Conservation (phyloP, 2,329 filamentous ascomycete genomes). For the Karstenula rhodostoma region DNA sequence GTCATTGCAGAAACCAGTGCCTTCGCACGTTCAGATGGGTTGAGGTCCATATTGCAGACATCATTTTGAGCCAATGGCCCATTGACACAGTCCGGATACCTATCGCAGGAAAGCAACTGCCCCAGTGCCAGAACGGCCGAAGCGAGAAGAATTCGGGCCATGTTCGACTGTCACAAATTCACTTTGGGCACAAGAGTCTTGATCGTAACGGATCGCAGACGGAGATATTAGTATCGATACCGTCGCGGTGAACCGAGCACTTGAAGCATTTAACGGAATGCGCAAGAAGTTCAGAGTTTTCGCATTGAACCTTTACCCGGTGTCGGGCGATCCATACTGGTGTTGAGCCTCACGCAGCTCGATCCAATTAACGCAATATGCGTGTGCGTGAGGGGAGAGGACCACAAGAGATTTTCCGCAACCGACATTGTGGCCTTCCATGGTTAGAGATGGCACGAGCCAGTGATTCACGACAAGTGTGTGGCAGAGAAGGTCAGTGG, state of each 20-base stretch:
- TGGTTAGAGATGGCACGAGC: neutral
- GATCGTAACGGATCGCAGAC: neutral
- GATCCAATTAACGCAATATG: too few species aligned
- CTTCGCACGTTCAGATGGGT: conserved; percentile 50
- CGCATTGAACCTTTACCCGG: too few species aligned
- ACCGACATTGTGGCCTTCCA: neutral
- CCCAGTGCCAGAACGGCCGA: conserved; percentile 5
- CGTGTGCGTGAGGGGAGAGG: too few species aligned
- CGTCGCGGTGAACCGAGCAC: too few species aligned
- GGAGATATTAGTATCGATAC: neutral
- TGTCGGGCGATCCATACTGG: too few species aligned
- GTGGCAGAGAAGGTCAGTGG: neutral
- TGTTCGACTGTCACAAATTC: neutral
- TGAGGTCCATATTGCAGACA: conserved; percentile 57
- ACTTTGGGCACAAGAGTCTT: neutral
- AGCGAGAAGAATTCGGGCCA: neutral
- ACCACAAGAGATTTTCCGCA: too few species aligned
- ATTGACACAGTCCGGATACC: conserved; percentile 57
- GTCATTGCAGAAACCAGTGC: conserved; percentile 61
- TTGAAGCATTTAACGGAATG: too few species aligned
- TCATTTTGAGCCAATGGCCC: conserved; percentile 57
- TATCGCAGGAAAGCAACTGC: neutral
- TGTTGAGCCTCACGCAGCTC: too few species aligned
- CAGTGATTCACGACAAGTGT: neutral
- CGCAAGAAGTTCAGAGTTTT: too few species aligned